Conservation (phyloP, 805 yeast genomes). For the Gaillardinia entomophila region DNA sequence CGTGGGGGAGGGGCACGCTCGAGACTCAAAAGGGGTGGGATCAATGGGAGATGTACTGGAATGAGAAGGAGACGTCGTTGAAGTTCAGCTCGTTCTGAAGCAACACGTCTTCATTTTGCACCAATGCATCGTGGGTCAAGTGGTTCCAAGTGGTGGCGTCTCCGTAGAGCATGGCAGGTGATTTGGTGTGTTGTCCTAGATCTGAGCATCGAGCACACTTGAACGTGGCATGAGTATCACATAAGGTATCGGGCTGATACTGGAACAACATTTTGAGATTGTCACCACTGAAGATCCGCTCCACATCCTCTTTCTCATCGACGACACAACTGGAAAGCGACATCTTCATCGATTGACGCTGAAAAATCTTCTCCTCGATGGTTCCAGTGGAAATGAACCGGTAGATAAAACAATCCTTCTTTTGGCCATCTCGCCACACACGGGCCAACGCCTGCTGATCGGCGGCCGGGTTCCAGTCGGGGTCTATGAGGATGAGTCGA, state of each 20-base stretch:
- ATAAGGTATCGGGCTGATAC: constrained; percentile 58
- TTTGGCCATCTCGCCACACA: constrained; percentile 99
- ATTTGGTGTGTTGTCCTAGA: constrained; percentile 49
- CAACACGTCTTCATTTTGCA: constrained; percentile 67
- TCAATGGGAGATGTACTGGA: constrained; percentile 95
- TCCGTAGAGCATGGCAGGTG: constrained; percentile 91
- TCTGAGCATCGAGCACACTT: constrained; percentile 75
- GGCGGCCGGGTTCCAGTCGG: constrained; percentile 98
- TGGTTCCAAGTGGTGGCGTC: constrained; percentile 99
- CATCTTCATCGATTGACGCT: constrained; percentile 91
- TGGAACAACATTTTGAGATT: constrained; percentile 70
- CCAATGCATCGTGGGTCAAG: constrained; percentile 56
- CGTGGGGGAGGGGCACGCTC: too few species aligned
- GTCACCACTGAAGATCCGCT: constrained; percentile 82
- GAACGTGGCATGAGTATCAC: constrained; percentile 92
- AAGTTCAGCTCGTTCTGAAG: constrained; percentile 66
- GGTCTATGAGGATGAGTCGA: constrained; percentile 77
- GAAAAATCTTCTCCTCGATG: constrained; percentile 93
- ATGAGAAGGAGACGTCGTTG: constrained; percentile 75
- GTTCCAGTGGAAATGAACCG: constrained; percentile 92
- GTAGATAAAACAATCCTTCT: constrained; percentile 92
- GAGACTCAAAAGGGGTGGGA: too few species aligned
- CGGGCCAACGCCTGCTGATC: constrained; percentile 97
- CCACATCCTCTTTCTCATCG: constrained; percentile 94
- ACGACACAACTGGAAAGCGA: constrained; percentile 93